phyloP scores from a whole-genome alignment of 306 rosid genomes.

The Arachis hypogaea region DNA sequence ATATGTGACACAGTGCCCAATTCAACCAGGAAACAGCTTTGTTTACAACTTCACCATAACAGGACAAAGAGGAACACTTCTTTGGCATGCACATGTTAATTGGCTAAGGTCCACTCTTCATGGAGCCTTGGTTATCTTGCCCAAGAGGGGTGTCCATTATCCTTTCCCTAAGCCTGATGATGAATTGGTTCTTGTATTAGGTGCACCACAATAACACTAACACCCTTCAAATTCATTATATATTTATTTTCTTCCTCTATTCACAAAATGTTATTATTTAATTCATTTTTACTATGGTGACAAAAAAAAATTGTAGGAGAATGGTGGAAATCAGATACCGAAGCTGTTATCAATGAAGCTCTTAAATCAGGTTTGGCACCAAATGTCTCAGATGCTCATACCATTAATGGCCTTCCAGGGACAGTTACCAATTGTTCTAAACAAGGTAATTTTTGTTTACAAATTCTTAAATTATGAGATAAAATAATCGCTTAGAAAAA shows the following conservation, averaged over 20 bases:
- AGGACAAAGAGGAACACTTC: conserved; percentile 91
- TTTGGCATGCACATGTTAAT: conserved; percentile 85
- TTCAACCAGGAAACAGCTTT: conserved; percentile 64
- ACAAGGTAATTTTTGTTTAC: conserved; percentile 43
- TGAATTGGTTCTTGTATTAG: conserved; percentile 73
- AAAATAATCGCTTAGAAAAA: no score
- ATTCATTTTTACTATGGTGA: neutral
- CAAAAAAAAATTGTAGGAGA: conserved; percentile 56
- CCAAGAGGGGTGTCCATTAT: conserved; percentile 85
- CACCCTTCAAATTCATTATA: neutral
- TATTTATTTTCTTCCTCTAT: no score
- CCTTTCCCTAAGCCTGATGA: conserved; percentile 83
- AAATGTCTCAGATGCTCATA: conserved; percentile 90
- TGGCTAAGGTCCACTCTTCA: conserved; percentile 92
- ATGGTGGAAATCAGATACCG: conserved; percentile 99
- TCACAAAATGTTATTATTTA: no score
- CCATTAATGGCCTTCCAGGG: conserved; percentile 89
- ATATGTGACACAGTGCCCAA: conserved; percentile 86
- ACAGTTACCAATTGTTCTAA: conserved; percentile 59
- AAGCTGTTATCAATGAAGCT: conserved; percentile 83
- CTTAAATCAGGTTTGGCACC: conserved; percentile 79
- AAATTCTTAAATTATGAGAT: no score
- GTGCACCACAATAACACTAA: conserved; percentile 39
- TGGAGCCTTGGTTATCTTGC: conserved; percentile 82
- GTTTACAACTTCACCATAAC: conserved; percentile 84